A percentile compares a stretch with the other conserved stretches of the same genome.
phyloP scores from a whole-genome alignment of 106 monocot species.

The Vanilla planifolia region DNA sequence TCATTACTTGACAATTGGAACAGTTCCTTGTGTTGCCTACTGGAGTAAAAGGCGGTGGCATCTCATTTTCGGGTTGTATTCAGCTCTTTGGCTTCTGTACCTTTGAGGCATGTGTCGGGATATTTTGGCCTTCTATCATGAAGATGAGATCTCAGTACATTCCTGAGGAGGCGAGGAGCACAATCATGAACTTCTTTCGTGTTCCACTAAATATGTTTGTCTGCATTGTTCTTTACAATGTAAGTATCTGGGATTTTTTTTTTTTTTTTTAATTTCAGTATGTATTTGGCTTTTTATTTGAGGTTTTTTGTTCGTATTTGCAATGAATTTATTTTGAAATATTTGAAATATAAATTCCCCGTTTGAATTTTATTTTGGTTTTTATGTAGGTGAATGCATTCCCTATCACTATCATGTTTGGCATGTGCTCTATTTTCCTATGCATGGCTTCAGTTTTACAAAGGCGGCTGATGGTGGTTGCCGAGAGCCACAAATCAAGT shows the following conservation, averaged over 20 bases:
- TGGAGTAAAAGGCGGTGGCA: slow-evolving; percentile 47
- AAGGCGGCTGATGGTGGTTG: slow-evolving; percentile 75
- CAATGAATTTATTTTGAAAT: no score
- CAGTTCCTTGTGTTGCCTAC: slow-evolving; percentile 59
- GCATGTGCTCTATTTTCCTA: slow-evolving; percentile 99
- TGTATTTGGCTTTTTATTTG: neutral
- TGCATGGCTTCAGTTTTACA: slow-evolving; percentile 91
- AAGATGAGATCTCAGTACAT: slow-evolving; percentile 99
- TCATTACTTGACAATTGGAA: slow-evolving; percentile 4
- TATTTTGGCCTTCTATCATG: slow-evolving; percentile 99
- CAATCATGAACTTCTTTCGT: slow-evolving; percentile 99
- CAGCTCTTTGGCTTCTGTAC: slow-evolving; percentile 89
- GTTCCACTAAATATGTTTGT: slow-evolving; percentile 96
- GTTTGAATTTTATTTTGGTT: slow-evolving; percentile 1
- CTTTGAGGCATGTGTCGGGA: slow-evolving; percentile 89
- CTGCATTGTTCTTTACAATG: slow-evolving; percentile 95
- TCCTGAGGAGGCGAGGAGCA: slow-evolving; percentile 98
- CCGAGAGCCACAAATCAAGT: slow-evolving; percentile 77
- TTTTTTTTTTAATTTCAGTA: neutral
- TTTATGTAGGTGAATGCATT: slow-evolving; percentile 83
- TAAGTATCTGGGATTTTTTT: slow-evolving; percentile 32
- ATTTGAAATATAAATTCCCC: no score
- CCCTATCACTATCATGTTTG: slow-evolving; percentile 96
- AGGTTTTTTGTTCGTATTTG: neutral
- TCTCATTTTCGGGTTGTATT: slow-evolving; percentile 65